Percentiles rank a stretch among this genome's conserved stretches.
Evolutionary conservation across 2,329 filamentous ascomycete genomes (phyloP).

Genomic region (Penicillium sp.): DNA sequence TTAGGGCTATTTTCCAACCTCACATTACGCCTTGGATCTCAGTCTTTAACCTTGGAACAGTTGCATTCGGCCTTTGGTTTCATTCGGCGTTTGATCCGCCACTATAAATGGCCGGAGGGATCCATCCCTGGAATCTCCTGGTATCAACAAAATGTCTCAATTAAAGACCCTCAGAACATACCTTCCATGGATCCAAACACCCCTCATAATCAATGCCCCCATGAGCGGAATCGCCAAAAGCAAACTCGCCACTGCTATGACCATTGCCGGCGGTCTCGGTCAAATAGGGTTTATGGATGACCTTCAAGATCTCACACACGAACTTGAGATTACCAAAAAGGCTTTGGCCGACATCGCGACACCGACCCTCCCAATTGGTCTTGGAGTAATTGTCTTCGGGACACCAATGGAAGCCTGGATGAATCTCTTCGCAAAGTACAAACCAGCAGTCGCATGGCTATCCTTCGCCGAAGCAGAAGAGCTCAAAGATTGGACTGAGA

Average conservation of each 20-base stretch:
- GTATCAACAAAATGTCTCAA: neutral
- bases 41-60: too few species aligned
- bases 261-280: conserved; percentile 16
- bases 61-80: neutral
- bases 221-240: conserved; percentile 18
- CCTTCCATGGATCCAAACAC: conserved; percentile 16
- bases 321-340: neutral
- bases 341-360: neutral
- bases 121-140: neutral
- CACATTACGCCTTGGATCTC: too few species aligned
- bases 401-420: conserved; percentile 6
- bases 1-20: too few species aligned
- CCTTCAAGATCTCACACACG: neutral
- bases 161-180: neutral
- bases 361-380: conserved; percentile 8
- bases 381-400: conserved; percentile 13
- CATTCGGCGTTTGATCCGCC: neutral
- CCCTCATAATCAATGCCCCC: conserved; percentile 17
- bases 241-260: conserved; percentile 14
- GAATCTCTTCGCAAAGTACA: conserved; percentile 9
- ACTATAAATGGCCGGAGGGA: neutral
- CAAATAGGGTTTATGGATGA: conserved; percentile 17
- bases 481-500: conserved; percentile 8
- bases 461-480: conserved; percentile 12
- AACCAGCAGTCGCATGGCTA: conserved; percentile 17